Evolutionary conservation across 1,284 basidiomycete species (phyloP), one percentile per base, ranked within the genome.

Genomic region (Apiotrichum montevideense): DNA sequence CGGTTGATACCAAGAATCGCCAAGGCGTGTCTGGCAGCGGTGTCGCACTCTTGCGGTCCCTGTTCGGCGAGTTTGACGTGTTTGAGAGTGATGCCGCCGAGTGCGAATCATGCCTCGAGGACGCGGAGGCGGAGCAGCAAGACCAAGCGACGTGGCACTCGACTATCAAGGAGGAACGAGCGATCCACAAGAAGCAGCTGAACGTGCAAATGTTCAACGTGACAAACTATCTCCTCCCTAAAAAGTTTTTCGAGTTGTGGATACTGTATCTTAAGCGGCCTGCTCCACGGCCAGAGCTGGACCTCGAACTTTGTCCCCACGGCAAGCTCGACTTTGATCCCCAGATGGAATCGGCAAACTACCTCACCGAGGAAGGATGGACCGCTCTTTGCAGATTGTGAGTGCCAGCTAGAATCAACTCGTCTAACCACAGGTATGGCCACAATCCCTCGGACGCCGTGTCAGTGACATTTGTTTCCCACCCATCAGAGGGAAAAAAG

Each of bases 321-420:
- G 67, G 66, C 0, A n/a, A 58, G 35, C 48, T 74, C 41, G 65
- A 67, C 53, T 64, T 67, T 37, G 72, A 76, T 59, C 69, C 67
- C 13, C 56, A 58, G 50, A 58, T 64, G 51, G 65, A 65, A 34
- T 33, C 48, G 4, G 34, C 52, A 1, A 40, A 54, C 48, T 64
- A 63, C 21, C 11, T 72, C 4, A 46, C 51, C 2, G 51, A 58
- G 33, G 39, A 13, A 2, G 69, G 68, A 0, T 76, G 71, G 70
- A 14, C 52, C 1, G 37, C 46, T 34, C 50, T 73, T 2, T 55
- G 57, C 15, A 39, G 54, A 3, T 51, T 61, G 69, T 72, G 52
- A 62, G 70, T 61, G 1, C 6, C 3, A 10, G 4, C 4, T 11
- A 3, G 40, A 5, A 21, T 21, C 21, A 21, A 21, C 40, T n/a